Percentiles rank a stretch among this genome's conserved stretches.
These are phyloP conservation scores for Chionographis japonica DNA, from an alignment of 106 monocot genomes.

Conservation along the genomic window DNA sequence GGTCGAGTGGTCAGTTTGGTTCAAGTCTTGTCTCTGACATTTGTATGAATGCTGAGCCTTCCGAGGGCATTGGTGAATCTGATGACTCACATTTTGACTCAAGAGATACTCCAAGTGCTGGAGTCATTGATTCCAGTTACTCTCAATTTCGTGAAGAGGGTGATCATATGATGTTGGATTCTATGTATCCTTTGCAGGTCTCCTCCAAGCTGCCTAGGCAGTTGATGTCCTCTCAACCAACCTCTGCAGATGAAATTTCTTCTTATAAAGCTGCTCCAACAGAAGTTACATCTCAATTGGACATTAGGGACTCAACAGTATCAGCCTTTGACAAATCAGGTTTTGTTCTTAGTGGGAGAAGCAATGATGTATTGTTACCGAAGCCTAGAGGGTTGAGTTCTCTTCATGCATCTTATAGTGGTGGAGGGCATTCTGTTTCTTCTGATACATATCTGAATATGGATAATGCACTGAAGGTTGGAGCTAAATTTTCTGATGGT, in stretches of 20 bases:
- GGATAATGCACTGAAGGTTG: conserved; percentile 4
- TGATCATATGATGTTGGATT: not conserved
- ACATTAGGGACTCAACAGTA: not conserved
- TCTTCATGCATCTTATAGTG: not conserved
- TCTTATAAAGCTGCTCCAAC: conserved; percentile 2
- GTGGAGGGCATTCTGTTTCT: conserved; percentile 13
- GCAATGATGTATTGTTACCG: not conserved
- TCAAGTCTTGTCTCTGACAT: not conserved
- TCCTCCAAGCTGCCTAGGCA: not conserved
- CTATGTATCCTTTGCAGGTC: not conserved
- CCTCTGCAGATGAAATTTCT: not conserved
- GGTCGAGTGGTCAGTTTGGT: not conserved
- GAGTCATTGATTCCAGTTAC: not conserved
- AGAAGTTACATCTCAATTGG: not conserved
- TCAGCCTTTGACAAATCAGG: conserved; percentile 1
- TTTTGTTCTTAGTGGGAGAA: not conserved
- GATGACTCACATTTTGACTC: not conserved
- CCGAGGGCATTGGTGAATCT: not conserved
- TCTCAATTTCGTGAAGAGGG: not conserved
- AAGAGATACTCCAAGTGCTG: not conserved
- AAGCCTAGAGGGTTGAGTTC: too few relatives aligned
- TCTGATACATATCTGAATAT: conserved; percentile 4
- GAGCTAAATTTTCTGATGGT: conserved; percentile 8
- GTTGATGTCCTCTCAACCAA: not conserved
- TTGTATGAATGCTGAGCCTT: not conserved